phyloP scores from a whole-genome alignment of 2,329 filamentous ascomycete species.

The Xylaria sp. region DNA sequence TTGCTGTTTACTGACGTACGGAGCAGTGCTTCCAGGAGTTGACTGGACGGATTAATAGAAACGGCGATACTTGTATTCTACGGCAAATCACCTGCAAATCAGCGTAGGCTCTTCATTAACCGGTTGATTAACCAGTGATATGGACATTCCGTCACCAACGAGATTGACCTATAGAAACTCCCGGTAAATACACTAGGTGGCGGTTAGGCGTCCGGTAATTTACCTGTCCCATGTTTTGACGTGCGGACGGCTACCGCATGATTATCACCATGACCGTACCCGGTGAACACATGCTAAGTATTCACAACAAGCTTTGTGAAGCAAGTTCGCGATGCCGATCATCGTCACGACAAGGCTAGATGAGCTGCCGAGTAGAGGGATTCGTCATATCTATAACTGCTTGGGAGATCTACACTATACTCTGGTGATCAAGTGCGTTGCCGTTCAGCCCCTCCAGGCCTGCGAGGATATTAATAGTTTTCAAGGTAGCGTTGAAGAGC shows the following conservation, averaged over 20 bases:
- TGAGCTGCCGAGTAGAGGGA: constrained; percentile 22
- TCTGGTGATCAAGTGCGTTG: not conserved
- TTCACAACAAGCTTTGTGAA: constrained; percentile 1
- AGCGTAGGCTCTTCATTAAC: constrained; percentile 32
- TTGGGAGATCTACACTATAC: constrained; percentile 1
- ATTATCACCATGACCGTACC: not conserved
- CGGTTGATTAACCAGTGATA: constrained; percentile 37
- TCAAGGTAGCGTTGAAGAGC: constrained; percentile 1
- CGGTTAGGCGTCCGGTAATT: constrained; percentile 29
- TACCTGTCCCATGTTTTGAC: constrained; percentile 9
- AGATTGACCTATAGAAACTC: constrained; percentile 29
- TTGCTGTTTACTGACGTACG: constrained; percentile 1
- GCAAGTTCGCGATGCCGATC: constrained; percentile 11
- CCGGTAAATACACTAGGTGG: constrained; percentile 28
- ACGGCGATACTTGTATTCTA: constrained; percentile 9
- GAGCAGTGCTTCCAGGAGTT: constrained; percentile 11
- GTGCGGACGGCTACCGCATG: not conserved
- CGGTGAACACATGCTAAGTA: not conserved
- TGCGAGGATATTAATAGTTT: not conserved
- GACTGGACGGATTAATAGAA: constrained; percentile 28
- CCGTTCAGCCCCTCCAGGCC: not conserved
- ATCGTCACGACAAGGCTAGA: constrained; percentile 17
- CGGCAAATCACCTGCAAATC: constrained; percentile 38
- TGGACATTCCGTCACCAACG: constrained; percentile 21
- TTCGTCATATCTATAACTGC: constrained; percentile 6